These are phyloP conservation scores for Nepenthes gracilis DNA, from an alignment of 148 eudicot species.

Conservation along the genomic window DNA sequence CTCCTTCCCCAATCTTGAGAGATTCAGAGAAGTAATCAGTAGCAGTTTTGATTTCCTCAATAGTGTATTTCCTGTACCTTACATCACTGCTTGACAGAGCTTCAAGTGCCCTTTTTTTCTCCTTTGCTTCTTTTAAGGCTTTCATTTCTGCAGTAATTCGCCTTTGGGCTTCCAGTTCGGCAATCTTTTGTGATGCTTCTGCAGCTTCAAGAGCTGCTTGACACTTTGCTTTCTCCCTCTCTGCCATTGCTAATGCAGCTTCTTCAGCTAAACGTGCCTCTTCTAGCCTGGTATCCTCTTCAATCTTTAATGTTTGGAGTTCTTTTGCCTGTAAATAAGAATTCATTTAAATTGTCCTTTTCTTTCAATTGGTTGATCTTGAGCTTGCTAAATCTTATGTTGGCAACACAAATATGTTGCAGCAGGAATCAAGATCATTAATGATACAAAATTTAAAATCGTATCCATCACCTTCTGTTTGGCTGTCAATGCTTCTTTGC, in stretches of 20 bases:
- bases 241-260: constrained; percentile 14
- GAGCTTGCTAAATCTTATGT: too few species aligned
- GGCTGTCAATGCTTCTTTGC: constrained; percentile 74
- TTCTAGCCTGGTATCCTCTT: constrained; percentile 28
- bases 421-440: neutral
- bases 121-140: constrained; percentile 17
- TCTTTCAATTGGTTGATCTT: too few species aligned
- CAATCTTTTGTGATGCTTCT: constrained; percentile 29
- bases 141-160: constrained; percentile 22
- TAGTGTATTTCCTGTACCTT: constrained; percentile 47
- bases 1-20: constrained; percentile 72
- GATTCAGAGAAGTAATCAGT: constrained; percentile 41
- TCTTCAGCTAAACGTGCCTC: constrained; percentile 29
- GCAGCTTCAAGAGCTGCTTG: constrained; percentile 24
- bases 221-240: constrained; percentile 26
- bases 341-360: too few species aligned
- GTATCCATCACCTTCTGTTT: constrained; percentile 43
- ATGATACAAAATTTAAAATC: constrained; percentile 8
- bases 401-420: too few species aligned
- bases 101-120: constrained; percentile 10
- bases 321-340: constrained; percentile 27
- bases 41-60: constrained; percentile 61
- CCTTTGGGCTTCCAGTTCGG: constrained; percentile 26
- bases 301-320: constrained; percentile 26
- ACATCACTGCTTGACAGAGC: neutral